Evolutionary conservation across 306 rosid species (phyloP), one percentile per base, ranked within the genome.

Genomic region (Fragaria nilgerrensis): DNA sequence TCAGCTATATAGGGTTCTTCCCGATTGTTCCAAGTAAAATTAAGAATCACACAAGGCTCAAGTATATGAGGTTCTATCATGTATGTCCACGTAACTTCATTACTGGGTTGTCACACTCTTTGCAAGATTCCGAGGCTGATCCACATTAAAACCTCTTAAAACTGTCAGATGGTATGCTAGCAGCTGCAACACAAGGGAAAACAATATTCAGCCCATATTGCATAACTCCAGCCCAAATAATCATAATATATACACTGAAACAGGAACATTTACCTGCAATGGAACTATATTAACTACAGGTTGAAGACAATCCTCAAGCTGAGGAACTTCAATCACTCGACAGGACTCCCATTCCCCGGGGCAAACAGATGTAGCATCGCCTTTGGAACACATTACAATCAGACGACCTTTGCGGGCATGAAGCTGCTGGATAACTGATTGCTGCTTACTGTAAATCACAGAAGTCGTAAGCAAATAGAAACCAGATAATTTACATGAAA

Each of bases 81-180:
- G 34, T 50, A 15, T 56, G 52, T 52, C 66, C 2, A 22, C 2
- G 5, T 12, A 77, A 82, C 55, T 66, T 48, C 52, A 41, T 80
- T 84, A 92, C 77, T 87, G 87, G 0, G 99, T 95, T 3, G 97
- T 95, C 62, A 95, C 99, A 80, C 99, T 95, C 91, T 95, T 95
- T 6, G 99, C 99, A 27, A 95, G 97, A 89, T 95, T 95, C 73
- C 97, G 93, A 63, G 97, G 99, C 85, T 92, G 99, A 76, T 95
- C 99, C n/a, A 91, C 95, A 20, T 95, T 95, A 80, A 83, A 89
- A 68, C 99, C 99, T 81, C 93, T 89, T 72, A 90, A 86, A 73
- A 95, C 99, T 12, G 99, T 95, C 80, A 95, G 97, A 85, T 95
- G 99, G 84, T 95, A 95, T 29, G 99, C 99, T 90, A 92, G 75